Base-by-base conservation (phyloP, 352 stramenopile genomes). In the Phytophthora palmivora region DNA sequence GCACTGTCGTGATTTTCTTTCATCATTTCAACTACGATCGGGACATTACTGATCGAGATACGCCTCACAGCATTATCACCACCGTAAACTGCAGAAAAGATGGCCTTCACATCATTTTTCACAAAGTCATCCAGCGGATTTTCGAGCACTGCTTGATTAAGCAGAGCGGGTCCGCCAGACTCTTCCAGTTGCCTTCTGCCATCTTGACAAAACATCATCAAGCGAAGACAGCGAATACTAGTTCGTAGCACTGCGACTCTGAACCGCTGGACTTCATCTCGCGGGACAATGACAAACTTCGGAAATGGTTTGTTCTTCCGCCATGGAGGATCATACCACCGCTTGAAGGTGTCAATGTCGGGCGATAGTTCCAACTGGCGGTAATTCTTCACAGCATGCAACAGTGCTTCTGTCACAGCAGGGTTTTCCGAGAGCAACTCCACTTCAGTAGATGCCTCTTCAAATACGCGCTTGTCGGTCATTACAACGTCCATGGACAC, bases 71-170 rank as follows among this genome's bases (percentile, higher is more conserved):
- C 83, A 43, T 91, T 86, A 9, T 85, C 79, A 26, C 84, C 84
- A 18, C 80, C 84, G 36, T 85, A 92, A 18, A 91, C 75, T 12
- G 75, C 70, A 3, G 72, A 70, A 60, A 92, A 91, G 41, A 92
- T 88, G 43, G 80, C 81, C 53, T 90, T 87, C 50, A 92, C 82
- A 30, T 92, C 81, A 32, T 84, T 84, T 58, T 84, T 74, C 11
- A 93, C 75, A 42, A 89, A 91, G 42, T 88, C 76, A 43, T 93
- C 84, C 15, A 93, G 77, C 18, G 76, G 66, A 41, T 89, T 85
- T 16, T 81, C 78, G 3, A 76, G 24, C n/a, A 74, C 79, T n/a
- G 72, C 77, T 5, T 65, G 63, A 46, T 91, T 88, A 12, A 93
- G 63, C 8, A 87, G 32, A 37, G 70, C 70, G 4, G 76, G 80